Evolutionary conservation across 192 early-diverging fungal genomes (phyloP).

Genomic region (Chytriomyces hyalinus): DNA sequence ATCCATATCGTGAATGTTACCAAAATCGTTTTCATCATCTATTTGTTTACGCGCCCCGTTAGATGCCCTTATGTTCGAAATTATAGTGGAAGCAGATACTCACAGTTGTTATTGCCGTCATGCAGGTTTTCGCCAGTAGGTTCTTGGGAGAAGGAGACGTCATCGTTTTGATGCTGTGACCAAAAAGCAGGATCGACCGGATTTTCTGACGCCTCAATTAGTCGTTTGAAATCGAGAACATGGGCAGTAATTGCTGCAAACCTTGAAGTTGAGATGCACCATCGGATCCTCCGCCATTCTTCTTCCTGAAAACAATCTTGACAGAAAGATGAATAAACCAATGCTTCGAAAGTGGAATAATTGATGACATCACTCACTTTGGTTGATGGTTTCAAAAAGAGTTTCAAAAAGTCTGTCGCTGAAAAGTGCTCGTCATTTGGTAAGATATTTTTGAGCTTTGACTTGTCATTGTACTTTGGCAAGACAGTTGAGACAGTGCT

Average conservation of each 20-base stretch:
- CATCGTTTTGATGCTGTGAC: conserved; percentile 37
- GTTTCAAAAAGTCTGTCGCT: conserved; percentile 65
- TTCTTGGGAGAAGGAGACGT: conserved; percentile 27
- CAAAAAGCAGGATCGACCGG: conserved; percentile 30
- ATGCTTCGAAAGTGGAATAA: background rate
- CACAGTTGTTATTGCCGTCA: background rate
- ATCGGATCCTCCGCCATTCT: conserved; percentile 21
- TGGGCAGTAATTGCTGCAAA: background rate
- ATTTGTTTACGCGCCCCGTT: background rate
- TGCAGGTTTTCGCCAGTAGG: conserved; percentile 31
- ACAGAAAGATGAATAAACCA: conserved; percentile 2
- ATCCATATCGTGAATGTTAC: conserved; percentile 35
- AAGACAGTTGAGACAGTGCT: conserved; percentile 60
- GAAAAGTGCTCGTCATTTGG: conserved; percentile 85
- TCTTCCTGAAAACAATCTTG: conserved; percentile 39
- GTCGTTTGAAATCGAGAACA: conserved; percentile 1
- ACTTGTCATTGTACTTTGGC: conserved; percentile 59
- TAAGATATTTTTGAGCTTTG: conserved; percentile 63
- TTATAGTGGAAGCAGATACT: no score
- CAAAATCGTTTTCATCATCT: conserved; percentile 23
- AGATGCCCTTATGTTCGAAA: no score
- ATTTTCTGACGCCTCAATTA: background rate
- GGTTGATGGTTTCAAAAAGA: conserved; percentile 51
- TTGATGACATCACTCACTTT: conserved; percentile 37
- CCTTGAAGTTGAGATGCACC: background rate